Evolutionary conservation across 768 basidiomycete species (phyloP).

Genomic region (Russula virescens): DNA sequence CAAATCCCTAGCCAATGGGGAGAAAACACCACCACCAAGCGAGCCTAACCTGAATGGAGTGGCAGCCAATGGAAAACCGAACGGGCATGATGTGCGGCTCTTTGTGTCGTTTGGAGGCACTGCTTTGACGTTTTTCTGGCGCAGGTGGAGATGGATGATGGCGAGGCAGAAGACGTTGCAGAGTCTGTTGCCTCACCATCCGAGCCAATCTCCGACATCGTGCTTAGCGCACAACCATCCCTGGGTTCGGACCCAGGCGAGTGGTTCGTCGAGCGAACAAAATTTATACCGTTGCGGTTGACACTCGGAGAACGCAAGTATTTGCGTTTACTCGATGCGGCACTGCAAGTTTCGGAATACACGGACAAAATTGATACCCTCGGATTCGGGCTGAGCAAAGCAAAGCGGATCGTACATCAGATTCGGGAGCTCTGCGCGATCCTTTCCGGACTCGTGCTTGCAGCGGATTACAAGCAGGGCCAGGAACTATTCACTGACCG

Average conservation of each 20-base stretch:
- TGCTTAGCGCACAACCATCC: conserved; percentile 50
- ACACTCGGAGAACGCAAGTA: conserved; percentile 73
- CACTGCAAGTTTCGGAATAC: conserved; percentile 79
- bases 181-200: conserved; percentile 26
- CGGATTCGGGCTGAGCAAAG: conserved; percentile 69
- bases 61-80: conserved; percentile 26
- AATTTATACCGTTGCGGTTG: conserved; percentile 75
- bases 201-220: conserved; percentile 33
- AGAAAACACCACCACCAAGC: conserved; percentile 23
- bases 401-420: conserved; percentile 83
- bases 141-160: conserved; percentile 39
- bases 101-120: conserved; percentile 22
- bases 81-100: conserved; percentile 18
- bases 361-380: conserved; percentile 87
- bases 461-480: conserved; percentile 84
- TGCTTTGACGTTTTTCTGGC: not conserved
- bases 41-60: conserved; percentile 22
- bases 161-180: conserved; percentile 34
- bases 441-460: conserved; percentile 74
- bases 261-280: conserved; percentile 79
- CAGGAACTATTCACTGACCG: conserved; percentile 79
- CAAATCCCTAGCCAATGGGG: conserved; percentile 38
- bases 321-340: conserved; percentile 80
- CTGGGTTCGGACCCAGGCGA: conserved; percentile 64
- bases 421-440: conserved; percentile 85